Base-by-base conservation (phyloP, 2,329 filamentous ascomycete species). In the Pleoardoris graminearum region DNA sequence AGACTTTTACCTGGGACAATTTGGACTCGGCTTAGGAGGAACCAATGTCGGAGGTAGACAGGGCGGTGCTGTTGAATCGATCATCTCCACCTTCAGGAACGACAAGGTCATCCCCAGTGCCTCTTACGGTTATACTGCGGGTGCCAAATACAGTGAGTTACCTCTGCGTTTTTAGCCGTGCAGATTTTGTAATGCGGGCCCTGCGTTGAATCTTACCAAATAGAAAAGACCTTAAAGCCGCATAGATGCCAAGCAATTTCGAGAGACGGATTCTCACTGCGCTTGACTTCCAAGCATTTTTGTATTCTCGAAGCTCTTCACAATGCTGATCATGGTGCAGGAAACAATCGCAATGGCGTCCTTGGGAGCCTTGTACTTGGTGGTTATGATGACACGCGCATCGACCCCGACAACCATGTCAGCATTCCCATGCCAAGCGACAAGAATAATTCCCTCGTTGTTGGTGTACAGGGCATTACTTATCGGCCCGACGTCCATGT, bases 331-430 rank as follows among this genome's bases (percentile, higher is more conserved):
- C 10, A 1, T 11, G 7, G 2, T 2, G 7, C 21, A 73, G 69
- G 61, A n/a, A 69, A 69, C 22, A 60, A 60, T 30, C 27, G 48
- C 3, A 59, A 56, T n/a, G 70, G 68, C 23, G 57, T 58, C 17
- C 47, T 50, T 2, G 72, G 65, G 17, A 75, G 59, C 35, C 62
- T 77, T 4, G 67, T 74, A 0, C 59, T 78, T 1, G 76, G 76
- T 11, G 76, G 76, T 5, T 77, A 73, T 46, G 76, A 79, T 50
- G 51, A 60, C 25, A 62, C 70, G 0, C 66, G 74, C 8, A 56
- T 72, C 11, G 59, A 53, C 19, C 1, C 45, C n/a, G 50, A 60
- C 8, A 47, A 53, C 12, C 54, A 66, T 2, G 54, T 52, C 1
- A 61, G 52, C 7, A 58, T 68, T 17, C 7, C 16, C 3, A 62